Evolutionary conservation across 2,329 filamentous ascomycete genomes (phyloP), one percentile per base, ranked within the genome.

Genomic region (Nemania serpens): DNA sequence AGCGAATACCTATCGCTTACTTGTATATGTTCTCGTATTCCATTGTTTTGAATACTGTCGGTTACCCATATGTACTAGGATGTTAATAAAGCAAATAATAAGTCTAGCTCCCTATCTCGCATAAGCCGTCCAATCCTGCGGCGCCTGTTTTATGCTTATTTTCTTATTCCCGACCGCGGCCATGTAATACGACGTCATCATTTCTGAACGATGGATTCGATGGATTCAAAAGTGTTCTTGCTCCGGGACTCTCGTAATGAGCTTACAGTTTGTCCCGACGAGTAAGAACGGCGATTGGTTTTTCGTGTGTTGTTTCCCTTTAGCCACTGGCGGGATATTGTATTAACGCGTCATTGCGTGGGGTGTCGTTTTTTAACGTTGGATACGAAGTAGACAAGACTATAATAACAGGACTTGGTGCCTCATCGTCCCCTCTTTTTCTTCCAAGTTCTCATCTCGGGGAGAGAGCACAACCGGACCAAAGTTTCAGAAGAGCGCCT

Each of bases 121-220:
- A 29, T 29, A 29, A 29, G 25, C 25, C 25, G 25, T 29, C 25
- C 4, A 29, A 29, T 29, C 25, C 25, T 7, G 7, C 25, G 25
- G 25, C 25, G 25, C 25, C 25, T 29, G 25, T 29, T 7, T 29
- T 7, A 29, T 29, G 25, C 25, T 29, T 29, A 29, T n/a, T 39
- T 39, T 12, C 36, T 39, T 39, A 39, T 39, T 39, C 36, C 36
- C 36, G 36, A 39, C 36, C 36, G 11, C 36, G 36, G 36, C 36
- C 3, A n/a, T 12, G 11, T n/a, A 13, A 39, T n/a, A 37, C 42
- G 43, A 42, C 41, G 56, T 53, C 56, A 58, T 17, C n/a, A 36
- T 36, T 57, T 39, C 25, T 3, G 25, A 29, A 29, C 25, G 25
- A 17, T 17, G 3, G 37, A n/a, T 41, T 41, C 43, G 6, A n/a